Evolutionary conservation across 2,329 filamentous ascomycete species (phyloP).

Genomic region (Diplodia scrobiculata): DNA sequence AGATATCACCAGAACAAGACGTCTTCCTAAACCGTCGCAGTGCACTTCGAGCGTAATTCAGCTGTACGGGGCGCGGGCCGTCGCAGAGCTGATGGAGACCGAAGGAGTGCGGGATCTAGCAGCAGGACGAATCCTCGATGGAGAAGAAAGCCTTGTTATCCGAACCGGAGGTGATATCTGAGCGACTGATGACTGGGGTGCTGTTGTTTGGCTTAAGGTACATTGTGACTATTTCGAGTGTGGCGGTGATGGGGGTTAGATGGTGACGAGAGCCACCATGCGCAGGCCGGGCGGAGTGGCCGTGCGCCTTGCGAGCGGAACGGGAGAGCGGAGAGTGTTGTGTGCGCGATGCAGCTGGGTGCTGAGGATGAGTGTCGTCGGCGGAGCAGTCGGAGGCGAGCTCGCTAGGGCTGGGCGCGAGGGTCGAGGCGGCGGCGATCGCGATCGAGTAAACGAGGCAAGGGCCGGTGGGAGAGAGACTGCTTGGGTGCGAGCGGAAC

Average conservation of each 20-base stretch:
- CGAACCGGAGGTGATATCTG: slow-evolving; percentile 43
- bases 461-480: slow-evolving; percentile 29
- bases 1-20: slow-evolving; percentile 49
- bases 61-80: slow-evolving; percentile 17
- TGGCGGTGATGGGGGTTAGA: slow-evolving; percentile 37
- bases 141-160: slow-evolving; percentile 47
- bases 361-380: neutral
- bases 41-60: slow-evolving; percentile 39
- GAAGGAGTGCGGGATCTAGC: slow-evolving; percentile 30
- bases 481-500: slow-evolving; percentile 31
- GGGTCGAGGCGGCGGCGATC: slow-evolving; percentile 34
- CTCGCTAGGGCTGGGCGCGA: slow-evolving; percentile 19
- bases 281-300: slow-evolving; percentile 25
- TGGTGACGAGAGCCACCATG: slow-evolving; percentile 32
- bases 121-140: slow-evolving; percentile 39
- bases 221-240: slow-evolving; percentile 41
- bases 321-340: slow-evolving; percentile 30
- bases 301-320: slow-evolving; percentile 22
- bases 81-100: slow-evolving; percentile 22
- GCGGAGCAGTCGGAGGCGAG: slow-evolving; percentile 30
- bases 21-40: slow-evolving; percentile 43
- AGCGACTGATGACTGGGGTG: slow-evolving; percentile 50
- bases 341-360: slow-evolving; percentile 25
- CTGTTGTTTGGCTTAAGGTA: slow-evolving; percentile 38
- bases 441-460: slow-evolving; percentile 40